phyloP scores from a whole-genome alignment of 2,329 filamentous ascomycete species.

The Colletotrichum sp. region DNA sequence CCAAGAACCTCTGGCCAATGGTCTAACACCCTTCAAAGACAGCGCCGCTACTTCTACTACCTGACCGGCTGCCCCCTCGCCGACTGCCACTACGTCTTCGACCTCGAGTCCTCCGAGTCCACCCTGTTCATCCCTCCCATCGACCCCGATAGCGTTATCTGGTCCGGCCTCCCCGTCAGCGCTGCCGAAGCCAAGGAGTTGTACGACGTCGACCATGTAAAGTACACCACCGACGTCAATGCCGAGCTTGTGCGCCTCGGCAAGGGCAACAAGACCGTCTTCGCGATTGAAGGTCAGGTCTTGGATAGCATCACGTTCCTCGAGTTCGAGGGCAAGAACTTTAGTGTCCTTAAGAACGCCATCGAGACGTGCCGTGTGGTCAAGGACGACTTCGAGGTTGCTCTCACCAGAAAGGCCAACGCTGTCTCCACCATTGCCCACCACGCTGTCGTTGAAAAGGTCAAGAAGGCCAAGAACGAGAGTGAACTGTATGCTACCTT shows the following conservation, averaged over 20 bases:
- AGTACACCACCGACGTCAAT: constrained; percentile 76
- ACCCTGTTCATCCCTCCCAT: constrained; percentile 92
- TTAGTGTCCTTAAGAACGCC: constrained; percentile 56
- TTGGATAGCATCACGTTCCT: constrained; percentile 75
- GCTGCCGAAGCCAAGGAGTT: constrained; percentile 74
- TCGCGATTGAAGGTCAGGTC: constrained; percentile 80
- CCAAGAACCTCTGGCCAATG: background rate
- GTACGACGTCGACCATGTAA: constrained; percentile 84
- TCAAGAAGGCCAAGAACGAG: constrained; percentile 74
- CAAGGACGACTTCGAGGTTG: constrained; percentile 79
- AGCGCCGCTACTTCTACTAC: constrained; percentile 95
- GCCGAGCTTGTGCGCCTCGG: constrained; percentile 65
- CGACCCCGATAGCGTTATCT: constrained; percentile 88
- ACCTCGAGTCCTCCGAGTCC: constrained; percentile 73
- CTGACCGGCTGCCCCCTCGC: constrained; percentile 83
- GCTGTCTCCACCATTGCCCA: constrained; percentile 72
- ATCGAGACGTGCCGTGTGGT: constrained; percentile 73
- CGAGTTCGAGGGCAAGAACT: constrained; percentile 55
- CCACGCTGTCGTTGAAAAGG: constrained; percentile 63
- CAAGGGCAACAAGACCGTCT: constrained; percentile 58
- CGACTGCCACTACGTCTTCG: constrained; percentile 82
- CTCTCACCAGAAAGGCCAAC: constrained; percentile 75
- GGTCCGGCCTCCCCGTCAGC: constrained; percentile 86
- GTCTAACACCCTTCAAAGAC: constrained; percentile 51
- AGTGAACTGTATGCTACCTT: constrained; percentile 84